Conservation (phyloP, 2,329 filamentous ascomycete species). For the Claviceps pusilla region DNA sequence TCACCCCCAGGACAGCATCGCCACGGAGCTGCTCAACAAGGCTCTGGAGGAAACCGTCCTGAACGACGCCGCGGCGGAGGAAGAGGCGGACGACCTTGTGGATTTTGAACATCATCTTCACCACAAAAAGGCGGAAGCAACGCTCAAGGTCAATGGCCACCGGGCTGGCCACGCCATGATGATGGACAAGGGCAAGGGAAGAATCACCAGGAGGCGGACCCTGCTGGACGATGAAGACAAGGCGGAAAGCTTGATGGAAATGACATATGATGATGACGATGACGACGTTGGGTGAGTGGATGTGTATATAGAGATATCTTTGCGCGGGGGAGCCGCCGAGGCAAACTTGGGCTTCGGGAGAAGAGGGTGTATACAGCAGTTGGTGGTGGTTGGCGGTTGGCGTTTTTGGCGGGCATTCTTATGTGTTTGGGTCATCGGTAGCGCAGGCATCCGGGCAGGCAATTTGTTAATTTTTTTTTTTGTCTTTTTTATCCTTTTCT, state of each 20-base stretch:
- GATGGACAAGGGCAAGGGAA: conserved; percentile 31
- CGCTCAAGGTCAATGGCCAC: conserved; percentile 20
- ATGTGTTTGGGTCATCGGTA: no score
- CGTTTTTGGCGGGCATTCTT: no score
- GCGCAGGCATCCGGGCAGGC: no score
- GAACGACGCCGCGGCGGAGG: conserved; percentile 28
- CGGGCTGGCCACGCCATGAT: conserved; percentile 11
- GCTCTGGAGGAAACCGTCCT: conserved; percentile 49
- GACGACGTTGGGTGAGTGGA: conserved; percentile 18
- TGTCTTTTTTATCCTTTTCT: no score
- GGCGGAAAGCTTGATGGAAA: conserved; percentile 37
- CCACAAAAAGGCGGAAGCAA: conserved; percentile 29
- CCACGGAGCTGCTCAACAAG: conserved; percentile 61
- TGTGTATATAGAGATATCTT: no score
- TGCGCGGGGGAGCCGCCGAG: no score
- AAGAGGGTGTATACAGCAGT: no score
- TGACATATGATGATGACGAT: conserved; percentile 40
- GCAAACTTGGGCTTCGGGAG: no score
- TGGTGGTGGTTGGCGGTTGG: no score
- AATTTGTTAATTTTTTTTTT: no score
- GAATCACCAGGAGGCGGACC: conserved; percentile 20
- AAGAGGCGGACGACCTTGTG: conserved; percentile 30
- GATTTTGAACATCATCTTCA: conserved; percentile 39
- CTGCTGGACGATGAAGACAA: conserved; percentile 20
- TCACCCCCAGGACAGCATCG: conserved; percentile 64